Percentiles rank a stretch among this genome's conserved stretches.
phyloP scores from a whole-genome alignment of 331 rosid species.

The Spiraea crenata region DNA sequence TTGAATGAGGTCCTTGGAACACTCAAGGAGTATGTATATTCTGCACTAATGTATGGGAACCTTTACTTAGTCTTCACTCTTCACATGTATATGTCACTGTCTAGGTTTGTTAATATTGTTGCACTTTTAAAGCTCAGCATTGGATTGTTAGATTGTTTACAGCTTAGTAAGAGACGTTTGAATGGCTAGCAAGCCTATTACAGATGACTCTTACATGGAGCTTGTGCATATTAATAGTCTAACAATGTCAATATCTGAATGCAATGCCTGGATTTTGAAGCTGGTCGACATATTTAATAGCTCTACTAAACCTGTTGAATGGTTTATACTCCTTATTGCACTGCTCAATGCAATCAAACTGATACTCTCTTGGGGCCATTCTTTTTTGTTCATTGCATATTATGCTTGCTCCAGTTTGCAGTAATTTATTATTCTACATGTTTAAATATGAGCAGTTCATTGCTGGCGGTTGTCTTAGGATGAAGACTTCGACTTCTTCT shows the following conservation, averaged over 20 bases:
- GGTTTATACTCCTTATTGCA: background rate
- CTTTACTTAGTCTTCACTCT: constrained; percentile 12
- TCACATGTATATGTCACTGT: constrained; percentile 24
- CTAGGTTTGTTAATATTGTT: background rate
- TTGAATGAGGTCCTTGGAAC: constrained; percentile 38
- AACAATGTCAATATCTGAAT: constrained; percentile 7
- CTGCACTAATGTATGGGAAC: constrained; percentile 22
- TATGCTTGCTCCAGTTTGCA: too few species aligned
- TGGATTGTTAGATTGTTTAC: constrained; percentile 12
- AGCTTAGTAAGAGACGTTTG: constrained; percentile 6
- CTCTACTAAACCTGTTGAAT: background rate
- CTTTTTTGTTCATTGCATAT: too few species aligned
- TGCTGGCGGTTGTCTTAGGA: background rate
- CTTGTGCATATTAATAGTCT: constrained; percentile 6
- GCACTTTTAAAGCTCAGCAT: constrained; percentile 12
- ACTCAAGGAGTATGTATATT: constrained; percentile 34
- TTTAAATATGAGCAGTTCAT: background rate
- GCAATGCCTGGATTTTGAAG: constrained; percentile 1
- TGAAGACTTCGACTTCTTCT: background rate
- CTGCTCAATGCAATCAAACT: background rate
- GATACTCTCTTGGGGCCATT: too few species aligned
- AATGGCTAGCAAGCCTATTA: background rate
- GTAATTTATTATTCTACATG: background rate
- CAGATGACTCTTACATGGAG: constrained; percentile 3
- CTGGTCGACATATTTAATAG: background rate